Evolutionary conservation across 257 asterid genomes (phyloP).

Genomic region (Solanum sitiens): DNA sequence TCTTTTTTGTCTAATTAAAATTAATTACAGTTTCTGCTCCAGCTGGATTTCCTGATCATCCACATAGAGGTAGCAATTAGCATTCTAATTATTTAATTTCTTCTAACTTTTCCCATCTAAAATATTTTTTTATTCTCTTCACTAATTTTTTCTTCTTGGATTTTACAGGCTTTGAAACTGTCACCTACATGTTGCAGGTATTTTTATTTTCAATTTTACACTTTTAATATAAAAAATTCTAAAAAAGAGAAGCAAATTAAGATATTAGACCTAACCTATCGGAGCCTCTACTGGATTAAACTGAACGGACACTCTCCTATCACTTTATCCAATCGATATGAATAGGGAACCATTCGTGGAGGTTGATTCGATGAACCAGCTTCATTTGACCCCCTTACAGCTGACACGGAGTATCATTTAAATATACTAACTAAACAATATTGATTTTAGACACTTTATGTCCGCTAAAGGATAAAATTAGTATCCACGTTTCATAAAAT

Average conservation of each 20-base stretch:
- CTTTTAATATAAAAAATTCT: neutral
- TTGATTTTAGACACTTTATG: no score
- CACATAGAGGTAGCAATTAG: conserved; percentile 65
- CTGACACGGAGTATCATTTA: fast-evolving
- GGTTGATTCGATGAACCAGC: no score
- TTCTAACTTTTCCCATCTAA: neutral
- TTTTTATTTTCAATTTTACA: neutral
- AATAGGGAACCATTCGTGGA: fast-evolving
- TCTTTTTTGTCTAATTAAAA: neutral
- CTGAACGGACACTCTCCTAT: no score
- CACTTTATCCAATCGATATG: no score
- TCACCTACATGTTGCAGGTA: conserved; percentile 92
- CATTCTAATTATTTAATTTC: neutral
- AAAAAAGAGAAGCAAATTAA: no score
- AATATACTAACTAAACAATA: fast-evolving
- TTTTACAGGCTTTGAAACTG: conserved; percentile 82
- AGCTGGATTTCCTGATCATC: conserved; percentile 97
- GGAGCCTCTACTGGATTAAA: no score
- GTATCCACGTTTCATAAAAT: neutral
- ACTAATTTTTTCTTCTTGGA: neutral
- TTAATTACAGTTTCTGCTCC: conserved; percentile 71
- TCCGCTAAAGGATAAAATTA: neutral
- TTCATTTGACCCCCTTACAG: no score
- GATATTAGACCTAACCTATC: no score
- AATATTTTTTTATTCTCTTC: neutral